Conservation (phyloP, 2,329 filamentous ascomycete genomes). For the Ceratocystis cubensis region DNA sequence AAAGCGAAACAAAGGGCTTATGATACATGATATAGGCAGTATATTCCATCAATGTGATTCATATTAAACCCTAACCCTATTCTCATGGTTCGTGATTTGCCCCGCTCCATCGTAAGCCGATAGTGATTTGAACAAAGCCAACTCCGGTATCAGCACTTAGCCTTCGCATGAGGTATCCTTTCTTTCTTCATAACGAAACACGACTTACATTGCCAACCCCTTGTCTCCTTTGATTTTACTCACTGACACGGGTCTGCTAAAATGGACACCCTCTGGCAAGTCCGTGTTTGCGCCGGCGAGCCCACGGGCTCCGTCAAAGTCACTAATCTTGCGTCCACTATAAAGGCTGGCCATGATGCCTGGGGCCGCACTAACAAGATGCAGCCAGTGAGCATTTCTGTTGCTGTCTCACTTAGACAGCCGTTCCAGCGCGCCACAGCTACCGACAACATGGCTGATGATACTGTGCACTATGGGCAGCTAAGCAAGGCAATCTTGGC, state of each 20-base stretch:
- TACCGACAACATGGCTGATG: conserved; percentile 48
- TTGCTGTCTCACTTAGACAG: conserved; percentile 42
- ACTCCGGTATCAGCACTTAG: too few species aligned
- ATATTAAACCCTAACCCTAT: background rate
- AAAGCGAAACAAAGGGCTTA: background rate
- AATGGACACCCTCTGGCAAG: conserved; percentile 27
- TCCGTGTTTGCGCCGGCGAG: conserved; percentile 32
- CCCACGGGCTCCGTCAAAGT: conserved; percentile 46
- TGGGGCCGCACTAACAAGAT: conserved; percentile 49
- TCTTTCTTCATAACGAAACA: too few species aligned
- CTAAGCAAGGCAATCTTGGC: conserved; percentile 53
- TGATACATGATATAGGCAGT: background rate
- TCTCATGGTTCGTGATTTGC: background rate
- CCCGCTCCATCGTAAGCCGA: background rate
- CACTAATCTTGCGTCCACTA: conserved; percentile 45
- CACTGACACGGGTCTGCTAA: too few species aligned
- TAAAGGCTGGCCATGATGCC: conserved; percentile 49
- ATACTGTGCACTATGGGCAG: conserved; percentile 63
- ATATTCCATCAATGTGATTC: background rate
- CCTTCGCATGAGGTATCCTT: too few species aligned
- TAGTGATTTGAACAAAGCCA: too few species aligned
- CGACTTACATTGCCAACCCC: background rate
- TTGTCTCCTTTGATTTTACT: too few species aligned
- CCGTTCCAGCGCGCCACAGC: conserved; percentile 47
- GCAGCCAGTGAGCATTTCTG: conserved; percentile 52